phyloP scores from a whole-genome alignment of 2,329 filamentous ascomycete species.

The Ceratocystis alfenasii region DNA sequence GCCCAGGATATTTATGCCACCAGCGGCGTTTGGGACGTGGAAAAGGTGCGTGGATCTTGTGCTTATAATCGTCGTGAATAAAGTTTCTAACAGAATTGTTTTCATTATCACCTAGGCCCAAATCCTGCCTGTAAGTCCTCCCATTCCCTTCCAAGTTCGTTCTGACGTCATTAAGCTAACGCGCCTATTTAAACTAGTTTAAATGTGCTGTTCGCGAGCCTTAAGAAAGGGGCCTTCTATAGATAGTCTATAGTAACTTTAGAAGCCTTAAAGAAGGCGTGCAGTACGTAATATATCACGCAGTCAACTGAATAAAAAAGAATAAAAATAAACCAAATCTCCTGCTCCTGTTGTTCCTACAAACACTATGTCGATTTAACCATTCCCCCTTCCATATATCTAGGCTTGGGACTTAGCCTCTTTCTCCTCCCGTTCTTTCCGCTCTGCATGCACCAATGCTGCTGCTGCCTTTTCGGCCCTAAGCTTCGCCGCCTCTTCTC shows the following conservation, averaged over 20 bases:
- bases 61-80: neutral
- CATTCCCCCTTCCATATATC: neutral
- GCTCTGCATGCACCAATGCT: neutral
- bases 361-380: neutral
- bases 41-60: constrained; percentile 38
- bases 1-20: constrained; percentile 61
- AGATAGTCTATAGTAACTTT: neutral
- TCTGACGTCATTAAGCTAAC: constrained; percentile 13
- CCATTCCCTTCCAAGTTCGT: neutral
- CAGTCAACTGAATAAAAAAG: neutral
- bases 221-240: constrained; percentile 20
- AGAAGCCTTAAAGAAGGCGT: neutral
- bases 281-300: neutral
- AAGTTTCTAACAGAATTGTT: neutral
- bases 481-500: constrained; percentile 16
- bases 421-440: neutral
- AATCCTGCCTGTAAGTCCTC: constrained; percentile 36
- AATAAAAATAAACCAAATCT: neutral
- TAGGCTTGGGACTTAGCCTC: neutral
- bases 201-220: constrained; percentile 34
- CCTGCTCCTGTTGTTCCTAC: neutral
- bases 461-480: constrained; percentile 13
- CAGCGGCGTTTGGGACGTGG: constrained; percentile 68
- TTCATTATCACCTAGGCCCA: constrained; percentile 31
- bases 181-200: constrained; percentile 26